These are phyloP conservation scores for Schwanniomyces polymorphus DNA, from an alignment of 805 yeast genomes.

Conservation along the genomic window DNA sequence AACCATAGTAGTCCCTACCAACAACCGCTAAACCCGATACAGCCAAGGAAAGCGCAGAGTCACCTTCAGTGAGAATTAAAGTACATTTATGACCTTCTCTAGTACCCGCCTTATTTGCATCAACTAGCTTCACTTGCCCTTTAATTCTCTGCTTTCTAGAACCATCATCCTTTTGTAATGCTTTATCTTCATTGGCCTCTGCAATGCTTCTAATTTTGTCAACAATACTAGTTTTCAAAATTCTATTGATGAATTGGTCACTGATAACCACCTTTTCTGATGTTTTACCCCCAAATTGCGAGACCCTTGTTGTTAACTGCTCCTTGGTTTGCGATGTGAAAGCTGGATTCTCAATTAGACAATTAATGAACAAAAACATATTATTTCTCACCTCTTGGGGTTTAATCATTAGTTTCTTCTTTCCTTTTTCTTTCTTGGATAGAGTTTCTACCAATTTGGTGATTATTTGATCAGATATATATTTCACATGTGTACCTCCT, in stretches of 20 bases:
- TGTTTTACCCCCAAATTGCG: slow-evolving; percentile 82
- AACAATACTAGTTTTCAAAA: slow-evolving; percentile 63
- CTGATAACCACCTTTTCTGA: slow-evolving; percentile 60
- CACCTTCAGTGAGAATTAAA: slow-evolving; percentile 92
- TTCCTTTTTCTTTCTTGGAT: slow-evolving; percentile 62
- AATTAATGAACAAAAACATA: slow-evolving; percentile 87
- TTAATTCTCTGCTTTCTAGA: slow-evolving; percentile 80
- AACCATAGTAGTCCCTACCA: slow-evolving; percentile 93
- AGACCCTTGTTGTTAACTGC: slow-evolving; percentile 83
- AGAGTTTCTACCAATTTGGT: slow-evolving; percentile 71
- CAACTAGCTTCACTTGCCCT: slow-evolving; percentile 85
- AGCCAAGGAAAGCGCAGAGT: slow-evolving; percentile 90
- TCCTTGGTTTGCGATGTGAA: slow-evolving; percentile 98
- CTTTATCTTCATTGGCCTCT: slow-evolving; percentile 85
- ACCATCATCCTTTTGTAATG: slow-evolving; percentile 87
- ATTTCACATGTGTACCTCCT: slow-evolving; percentile 95
- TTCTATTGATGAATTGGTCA: slow-evolving; percentile 71
- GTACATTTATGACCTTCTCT: slow-evolving; percentile 91
- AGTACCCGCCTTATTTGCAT: slow-evolving; percentile 96
- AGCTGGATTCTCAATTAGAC: slow-evolving; percentile 94
- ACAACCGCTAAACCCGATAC: slow-evolving; percentile 92
- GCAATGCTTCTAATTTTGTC: slow-evolving; percentile 82
- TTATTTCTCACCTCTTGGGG: slow-evolving; percentile 88
- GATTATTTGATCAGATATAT: slow-evolving; percentile 80
- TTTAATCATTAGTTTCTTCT: slow-evolving; percentile 67